phyloP scores from a whole-genome alignment of 2,329 filamentous ascomycete genomes.

The Stagonosporopsis vannaccii region DNA sequence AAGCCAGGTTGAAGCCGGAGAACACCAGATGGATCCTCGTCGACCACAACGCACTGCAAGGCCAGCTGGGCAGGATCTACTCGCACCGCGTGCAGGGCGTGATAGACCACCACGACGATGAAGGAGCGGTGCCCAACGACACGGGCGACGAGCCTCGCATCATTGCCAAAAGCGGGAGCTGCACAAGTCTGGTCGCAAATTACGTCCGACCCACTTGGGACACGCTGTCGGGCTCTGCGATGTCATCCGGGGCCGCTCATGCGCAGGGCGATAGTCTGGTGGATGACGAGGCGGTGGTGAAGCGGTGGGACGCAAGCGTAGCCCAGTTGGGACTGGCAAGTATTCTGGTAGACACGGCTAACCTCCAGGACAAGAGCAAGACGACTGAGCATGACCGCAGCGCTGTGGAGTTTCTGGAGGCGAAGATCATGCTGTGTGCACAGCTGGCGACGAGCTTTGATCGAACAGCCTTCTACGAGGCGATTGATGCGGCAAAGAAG shows the following conservation, averaged over 20 bases:
- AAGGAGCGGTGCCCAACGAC: slow-evolving; percentile 61
- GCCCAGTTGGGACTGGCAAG: slow-evolving; percentile 73
- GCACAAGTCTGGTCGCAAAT: slow-evolving; percentile 72
- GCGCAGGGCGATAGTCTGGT: slow-evolving; percentile 49
- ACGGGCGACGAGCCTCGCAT: slow-evolving; percentile 63
- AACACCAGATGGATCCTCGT: slow-evolving; percentile 76
- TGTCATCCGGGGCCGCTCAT: slow-evolving; percentile 52
- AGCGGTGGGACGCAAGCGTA: slow-evolving; percentile 63
- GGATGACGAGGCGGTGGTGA: slow-evolving; percentile 42
- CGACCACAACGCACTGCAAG: slow-evolving; percentile 79
- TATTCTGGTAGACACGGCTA: slow-evolving; percentile 76
- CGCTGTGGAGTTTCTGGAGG: slow-evolving; percentile 67
- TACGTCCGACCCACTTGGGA: slow-evolving; percentile 67
- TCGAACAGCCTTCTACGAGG: slow-evolving; percentile 63
- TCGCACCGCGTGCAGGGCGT: slow-evolving; percentile 65
- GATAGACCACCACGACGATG: slow-evolving; percentile 83
- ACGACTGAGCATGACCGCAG: slow-evolving; percentile 67
- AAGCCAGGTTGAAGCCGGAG: slow-evolving; percentile 56
- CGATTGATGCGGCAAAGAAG: slow-evolving; percentile 70
- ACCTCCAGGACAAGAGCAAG: slow-evolving; percentile 67
- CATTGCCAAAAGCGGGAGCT: slow-evolving; percentile 74
- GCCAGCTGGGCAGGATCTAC: slow-evolving; percentile 64
- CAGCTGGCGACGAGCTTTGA: slow-evolving; percentile 57
- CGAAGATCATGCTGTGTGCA: slow-evolving; percentile 54
- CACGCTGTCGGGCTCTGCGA: slow-evolving; percentile 48